Conservation (phyloP, 1,284 basidiomycete genomes). For the Boletellus deceptivus region DNA sequence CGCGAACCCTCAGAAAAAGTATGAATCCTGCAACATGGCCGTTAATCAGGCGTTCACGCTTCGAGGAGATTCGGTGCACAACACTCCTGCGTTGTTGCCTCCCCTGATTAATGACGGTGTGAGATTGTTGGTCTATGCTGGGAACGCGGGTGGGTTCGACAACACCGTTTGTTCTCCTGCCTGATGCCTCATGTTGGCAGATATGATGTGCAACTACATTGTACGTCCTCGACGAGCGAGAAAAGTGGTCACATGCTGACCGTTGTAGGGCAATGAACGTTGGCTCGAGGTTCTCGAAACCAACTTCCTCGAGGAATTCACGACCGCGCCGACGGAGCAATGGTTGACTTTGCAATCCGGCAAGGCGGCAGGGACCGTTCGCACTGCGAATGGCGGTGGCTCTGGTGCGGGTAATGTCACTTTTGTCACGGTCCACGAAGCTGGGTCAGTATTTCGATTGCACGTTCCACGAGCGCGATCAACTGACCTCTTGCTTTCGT, state of each 20-base stretch:
- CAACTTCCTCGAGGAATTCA: constrained; percentile 63
- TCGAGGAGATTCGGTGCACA: constrained; percentile 69
- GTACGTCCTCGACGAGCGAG: constrained; percentile 36
- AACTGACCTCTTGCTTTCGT: constrained; percentile 8
- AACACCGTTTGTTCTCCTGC: neutral
- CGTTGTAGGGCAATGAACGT: constrained; percentile 60
- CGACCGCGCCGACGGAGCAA: constrained; percentile 47
- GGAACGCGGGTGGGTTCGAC: constrained; percentile 51
- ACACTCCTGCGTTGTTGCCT: constrained; percentile 64
- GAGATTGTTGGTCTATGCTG: constrained; percentile 71
- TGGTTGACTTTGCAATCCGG: constrained; percentile 53
- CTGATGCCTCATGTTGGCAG: constrained; percentile 33
- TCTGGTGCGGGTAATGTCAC: constrained; percentile 72
- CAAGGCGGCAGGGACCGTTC: constrained; percentile 53
- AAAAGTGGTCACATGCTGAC: constrained; percentile 21
- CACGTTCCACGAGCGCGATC: neutral
- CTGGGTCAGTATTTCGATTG: constrained; percentile 52
- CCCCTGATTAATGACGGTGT: constrained; percentile 68
- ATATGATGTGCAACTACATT: constrained; percentile 81
- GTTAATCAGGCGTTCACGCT: constrained; percentile 57
- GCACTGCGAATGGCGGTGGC: constrained; percentile 59
- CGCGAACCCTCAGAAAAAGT: constrained; percentile 47
- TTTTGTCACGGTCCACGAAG: constrained; percentile 69
- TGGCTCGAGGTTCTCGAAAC: constrained; percentile 67
- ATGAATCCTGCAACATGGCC: constrained; percentile 47